Base-by-base conservation (phyloP, 148 eudicot species). In the Spergularia marina region DNA sequence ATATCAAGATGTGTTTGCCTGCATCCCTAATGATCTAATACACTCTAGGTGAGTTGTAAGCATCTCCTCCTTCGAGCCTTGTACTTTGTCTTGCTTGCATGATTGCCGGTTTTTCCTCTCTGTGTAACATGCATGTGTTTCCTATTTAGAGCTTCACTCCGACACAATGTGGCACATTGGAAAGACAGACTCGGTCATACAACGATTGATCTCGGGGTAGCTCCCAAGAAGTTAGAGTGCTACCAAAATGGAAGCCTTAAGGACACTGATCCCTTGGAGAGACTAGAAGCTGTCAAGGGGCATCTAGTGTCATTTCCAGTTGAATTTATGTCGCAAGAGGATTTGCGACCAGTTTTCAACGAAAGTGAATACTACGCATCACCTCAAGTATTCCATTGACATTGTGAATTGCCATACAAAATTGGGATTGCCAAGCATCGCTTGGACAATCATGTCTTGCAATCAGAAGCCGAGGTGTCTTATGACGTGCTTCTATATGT, bases 311-410 rank as follows among this genome's bases (percentile, higher is more conserved):
- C 94, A 62, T 95, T 90, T 80, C 97, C 99, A 66, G 82, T 92
- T 83, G 96, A 92, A 25, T 95, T 92, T 63, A 95, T 95, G 99
- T 88, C 84, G 55, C 87, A 86, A 82, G 99, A 95, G 84, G 99
- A 95, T 84, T 74, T 95, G 76, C 84, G 99, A 80, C 99, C 99
- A 4, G 96, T 88, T n/a, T 95, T 92, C 70, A 95, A 91, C 39
- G 99, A 95, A 86, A 92, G 97, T 61, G 99, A 95, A 78, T 95
- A 95, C 75, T 95, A 95, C 53, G 96, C 99, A 17, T 95, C 97
- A 41, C 80, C 92, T 73, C 99, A 95, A 84, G 99, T 95, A 72
- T 95, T 95, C 75, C 99, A 95, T 62, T 95, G 80, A 88, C 25
- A 53, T 12, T 18, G 10, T 39, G 67, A 44, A 55, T 59, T 61